Evolutionary conservation across 2,329 filamentous ascomycete species (phyloP).

Genomic region (Penicillium palitans): DNA sequence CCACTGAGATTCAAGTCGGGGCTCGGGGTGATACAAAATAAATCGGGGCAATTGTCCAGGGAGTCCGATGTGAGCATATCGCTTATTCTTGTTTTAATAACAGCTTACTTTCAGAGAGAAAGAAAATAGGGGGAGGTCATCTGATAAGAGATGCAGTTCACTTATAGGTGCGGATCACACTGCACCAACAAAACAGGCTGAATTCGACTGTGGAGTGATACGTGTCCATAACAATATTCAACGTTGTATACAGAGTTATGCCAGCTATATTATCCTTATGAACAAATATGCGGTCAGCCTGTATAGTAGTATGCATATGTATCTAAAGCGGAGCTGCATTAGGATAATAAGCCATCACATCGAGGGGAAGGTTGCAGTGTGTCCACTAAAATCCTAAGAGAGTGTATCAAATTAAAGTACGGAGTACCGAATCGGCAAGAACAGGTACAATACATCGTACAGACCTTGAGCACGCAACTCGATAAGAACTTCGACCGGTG

Average conservation of each 20-base stretch:
- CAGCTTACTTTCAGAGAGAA: background rate
- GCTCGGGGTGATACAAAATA: background rate
- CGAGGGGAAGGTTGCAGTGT: conserved; percentile 9
- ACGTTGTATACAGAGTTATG: background rate
- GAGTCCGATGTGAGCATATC: conserved; percentile 3
- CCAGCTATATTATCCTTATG: background rate
- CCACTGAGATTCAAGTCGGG: background rate
- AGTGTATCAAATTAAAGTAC: background rate
- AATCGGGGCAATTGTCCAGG: background rate
- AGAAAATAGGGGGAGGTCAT: conserved; percentile 12
- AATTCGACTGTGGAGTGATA: conserved; percentile 14
- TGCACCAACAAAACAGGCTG: conserved; percentile 20
- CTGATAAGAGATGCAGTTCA: conserved; percentile 14
- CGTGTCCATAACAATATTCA: background rate
- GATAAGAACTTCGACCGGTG: conserved; percentile 28
- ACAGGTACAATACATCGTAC: conserved; percentile 9
- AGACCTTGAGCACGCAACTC: conserved; percentile 10
- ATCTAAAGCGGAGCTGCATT: conserved; percentile 10
- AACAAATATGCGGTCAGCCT: conserved; percentile 10
- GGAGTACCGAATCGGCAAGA: background rate
- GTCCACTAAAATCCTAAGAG: background rate
- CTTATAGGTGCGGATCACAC: conserved; percentile 13
- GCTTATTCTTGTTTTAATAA: conserved; percentile 1
- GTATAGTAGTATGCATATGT: background rate
- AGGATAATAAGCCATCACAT: background rate